Conservation (phyloP, 257 asterid genomes). For the Thymus quinquecostatus region DNA sequence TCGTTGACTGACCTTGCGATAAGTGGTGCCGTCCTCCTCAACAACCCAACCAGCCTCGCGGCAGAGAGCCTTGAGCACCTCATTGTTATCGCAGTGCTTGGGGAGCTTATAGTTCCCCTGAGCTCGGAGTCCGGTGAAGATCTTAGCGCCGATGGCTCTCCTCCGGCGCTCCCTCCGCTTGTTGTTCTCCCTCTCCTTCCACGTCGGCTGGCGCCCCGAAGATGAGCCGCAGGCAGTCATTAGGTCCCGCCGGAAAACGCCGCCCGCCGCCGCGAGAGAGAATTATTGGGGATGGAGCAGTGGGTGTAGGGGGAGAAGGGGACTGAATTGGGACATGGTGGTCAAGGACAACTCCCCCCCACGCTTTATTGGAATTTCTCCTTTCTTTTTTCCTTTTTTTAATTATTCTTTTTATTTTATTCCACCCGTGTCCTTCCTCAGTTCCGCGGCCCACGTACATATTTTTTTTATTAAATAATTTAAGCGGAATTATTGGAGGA, state of each 20-base stretch:
- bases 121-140: conserved; percentile 71
- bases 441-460: background rate
- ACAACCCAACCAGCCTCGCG: conserved; percentile 84
- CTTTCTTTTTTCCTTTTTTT: background rate
- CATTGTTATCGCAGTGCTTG: conserved; percentile 81
- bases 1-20: conserved; percentile 52
- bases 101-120: conserved; percentile 79
- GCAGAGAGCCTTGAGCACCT: conserved; percentile 83
- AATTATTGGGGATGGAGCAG: conserved; percentile 31
- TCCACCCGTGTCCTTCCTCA: conserved; percentile 10
- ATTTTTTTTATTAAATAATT: background rate
- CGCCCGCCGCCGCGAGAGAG: background rate
- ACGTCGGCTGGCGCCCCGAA: conserved; percentile 58
- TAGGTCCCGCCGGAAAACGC: conserved; percentile 2
- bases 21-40: conserved; percentile 85
- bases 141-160: conserved; percentile 83
- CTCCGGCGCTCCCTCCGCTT: conserved; percentile 73
- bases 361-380: conserved; percentile 52
- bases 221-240: conserved; percentile 47
- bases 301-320: conserved; percentile 24
- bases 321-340: conserved; percentile 32
- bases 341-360: conserved; percentile 40
- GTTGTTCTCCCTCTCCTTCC: conserved; percentile 91
- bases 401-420: background rate
- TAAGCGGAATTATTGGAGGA: background rate